Evolutionary conservation across 306 rosid genomes (phyloP).

Genomic region (Betula pendula): DNA sequence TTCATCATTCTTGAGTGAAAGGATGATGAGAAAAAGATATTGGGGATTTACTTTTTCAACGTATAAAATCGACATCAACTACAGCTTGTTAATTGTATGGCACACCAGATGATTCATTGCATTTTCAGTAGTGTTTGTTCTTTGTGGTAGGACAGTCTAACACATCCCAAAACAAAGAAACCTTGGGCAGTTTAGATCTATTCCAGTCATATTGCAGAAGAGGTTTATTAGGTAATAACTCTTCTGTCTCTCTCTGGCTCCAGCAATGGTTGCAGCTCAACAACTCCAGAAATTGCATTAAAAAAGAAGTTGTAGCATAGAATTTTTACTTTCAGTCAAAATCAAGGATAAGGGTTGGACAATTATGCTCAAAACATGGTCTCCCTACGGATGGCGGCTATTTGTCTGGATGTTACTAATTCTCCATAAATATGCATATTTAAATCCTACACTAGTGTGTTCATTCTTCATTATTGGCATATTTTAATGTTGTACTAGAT

Average conservation of each 20-base stretch:
- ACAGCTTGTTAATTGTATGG: neutral
- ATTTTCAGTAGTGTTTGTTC: conserved; percentile 4
- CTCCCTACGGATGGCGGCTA: conserved; percentile 60
- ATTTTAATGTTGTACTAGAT: conserved; percentile 44
- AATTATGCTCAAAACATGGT: conserved; percentile 35
- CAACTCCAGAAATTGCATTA: conserved; percentile 20
- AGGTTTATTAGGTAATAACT: neutral
- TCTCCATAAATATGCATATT: conserved; percentile 43
- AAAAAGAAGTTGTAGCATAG: neutral
- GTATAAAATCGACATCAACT: neutral
- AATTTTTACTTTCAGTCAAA: conserved; percentile 23
- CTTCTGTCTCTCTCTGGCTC: neutral
- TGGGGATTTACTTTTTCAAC: neutral
- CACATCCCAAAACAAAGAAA: neutral
- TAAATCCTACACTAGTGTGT: conserved; percentile 30
- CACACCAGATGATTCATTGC: neutral
- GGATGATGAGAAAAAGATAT: neutral
- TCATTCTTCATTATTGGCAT: conserved; percentile 28
- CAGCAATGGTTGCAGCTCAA: conserved; percentile 10
- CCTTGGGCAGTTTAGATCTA: neutral
- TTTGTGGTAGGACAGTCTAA: neutral
- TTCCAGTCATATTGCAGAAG: neutral
- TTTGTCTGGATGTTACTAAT: conserved; percentile 53
- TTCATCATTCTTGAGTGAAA: neutral
- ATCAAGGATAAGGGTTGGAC: conserved; percentile 30